phyloP scores from a whole-genome alignment of 2,329 filamentous ascomycete species.

The Alternaria sp. region DNA sequence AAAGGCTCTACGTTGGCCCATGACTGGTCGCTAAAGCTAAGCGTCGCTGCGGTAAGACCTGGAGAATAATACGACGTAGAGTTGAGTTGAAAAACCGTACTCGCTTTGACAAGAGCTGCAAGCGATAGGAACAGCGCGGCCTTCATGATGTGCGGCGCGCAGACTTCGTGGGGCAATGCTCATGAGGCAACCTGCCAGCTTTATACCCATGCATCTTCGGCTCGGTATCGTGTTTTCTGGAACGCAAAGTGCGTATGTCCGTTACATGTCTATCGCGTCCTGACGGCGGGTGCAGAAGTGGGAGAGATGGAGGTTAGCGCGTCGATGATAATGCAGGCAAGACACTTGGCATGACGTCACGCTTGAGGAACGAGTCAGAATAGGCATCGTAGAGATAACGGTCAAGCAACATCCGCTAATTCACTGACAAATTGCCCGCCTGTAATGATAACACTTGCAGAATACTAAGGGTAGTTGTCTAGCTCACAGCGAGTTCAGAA shows the following conservation, averaged over 20 bases:
- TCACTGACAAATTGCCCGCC: not conserved
- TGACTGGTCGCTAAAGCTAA: not conserved
- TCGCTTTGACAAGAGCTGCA: not conserved
- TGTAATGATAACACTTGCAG: not conserved
- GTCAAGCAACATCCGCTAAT: not conserved
- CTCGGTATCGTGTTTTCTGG: not conserved
- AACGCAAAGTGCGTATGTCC: not conserved
- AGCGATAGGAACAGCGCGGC: not conserved
- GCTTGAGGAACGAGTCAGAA: not conserved
- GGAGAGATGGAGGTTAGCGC: constrained; percentile 4
- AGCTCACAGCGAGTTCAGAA: constrained; percentile 9
- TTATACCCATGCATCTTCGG: not conserved
- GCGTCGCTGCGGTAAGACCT: not conserved
- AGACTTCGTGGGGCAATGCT: not conserved
- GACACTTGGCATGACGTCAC: constrained; percentile 17
- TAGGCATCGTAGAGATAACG: constrained; percentile 6
- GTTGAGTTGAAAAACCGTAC: constrained; percentile 6
- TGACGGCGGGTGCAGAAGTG: constrained; percentile 1
- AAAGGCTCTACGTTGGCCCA: not conserved
- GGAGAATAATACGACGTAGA: constrained; percentile 9
- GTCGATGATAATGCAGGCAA: not conserved
- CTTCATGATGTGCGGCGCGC: not conserved
- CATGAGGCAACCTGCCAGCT: not conserved
- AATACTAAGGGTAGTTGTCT: not conserved
- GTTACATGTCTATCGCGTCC: not conserved